phyloP scores from a whole-genome alignment of 1,139 yeast species.

The Sugiyamaella sp. region DNA sequence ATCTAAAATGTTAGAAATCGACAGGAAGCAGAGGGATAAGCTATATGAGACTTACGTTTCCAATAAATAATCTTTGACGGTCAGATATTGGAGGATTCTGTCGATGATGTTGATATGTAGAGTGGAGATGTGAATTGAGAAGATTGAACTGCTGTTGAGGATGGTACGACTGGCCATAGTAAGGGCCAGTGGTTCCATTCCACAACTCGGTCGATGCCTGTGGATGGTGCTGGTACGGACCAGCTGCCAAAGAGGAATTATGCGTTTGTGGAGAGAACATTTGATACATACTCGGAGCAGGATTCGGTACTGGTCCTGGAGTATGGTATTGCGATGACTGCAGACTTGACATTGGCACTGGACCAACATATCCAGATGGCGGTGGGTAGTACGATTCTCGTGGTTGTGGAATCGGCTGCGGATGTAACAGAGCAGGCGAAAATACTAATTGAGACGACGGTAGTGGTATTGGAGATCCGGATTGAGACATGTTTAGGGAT shows the following conservation, averaged over 20 bases:
- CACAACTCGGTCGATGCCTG: slow-evolving; percentile 7
- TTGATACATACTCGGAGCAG: slow-evolving; percentile 15
- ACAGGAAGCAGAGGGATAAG: not conserved
- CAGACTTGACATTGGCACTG: slow-evolving; percentile 3
- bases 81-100: slow-evolving; percentile 23
- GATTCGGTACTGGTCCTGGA: slow-evolving; percentile 22
- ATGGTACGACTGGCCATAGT: slow-evolving; percentile 17
- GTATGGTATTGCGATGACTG: slow-evolving; percentile 6
- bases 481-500: slow-evolving; percentile 9
- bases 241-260: slow-evolving; percentile 7
- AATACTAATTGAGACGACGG: slow-evolving; percentile 10
- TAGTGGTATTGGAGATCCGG: slow-evolving; percentile 17
- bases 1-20: slow-evolving; percentile 40
- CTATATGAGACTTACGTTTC: slow-evolving; percentile 26
- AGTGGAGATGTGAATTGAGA: slow-evolving; percentile 1
- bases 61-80: slow-evolving; percentile 31
- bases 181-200: slow-evolving; percentile 4
- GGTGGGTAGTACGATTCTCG: slow-evolving; percentile 9
- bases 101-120: slow-evolving; percentile 5
- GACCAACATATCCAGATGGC: slow-evolving; percentile 11
- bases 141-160: slow-evolving; percentile 12
- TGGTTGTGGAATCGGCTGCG: not conserved
- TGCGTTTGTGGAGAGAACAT: slow-evolving; percentile 10
- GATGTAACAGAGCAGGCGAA: slow-evolving; percentile 14
- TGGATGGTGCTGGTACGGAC: slow-evolving; percentile 12